A percentile compares a stretch with the other conserved stretches of the same genome.
Evolutionary conservation across 2,329 filamentous ascomycete genomes (phyloP).

Genomic region (Colletotrichum sp.): DNA sequence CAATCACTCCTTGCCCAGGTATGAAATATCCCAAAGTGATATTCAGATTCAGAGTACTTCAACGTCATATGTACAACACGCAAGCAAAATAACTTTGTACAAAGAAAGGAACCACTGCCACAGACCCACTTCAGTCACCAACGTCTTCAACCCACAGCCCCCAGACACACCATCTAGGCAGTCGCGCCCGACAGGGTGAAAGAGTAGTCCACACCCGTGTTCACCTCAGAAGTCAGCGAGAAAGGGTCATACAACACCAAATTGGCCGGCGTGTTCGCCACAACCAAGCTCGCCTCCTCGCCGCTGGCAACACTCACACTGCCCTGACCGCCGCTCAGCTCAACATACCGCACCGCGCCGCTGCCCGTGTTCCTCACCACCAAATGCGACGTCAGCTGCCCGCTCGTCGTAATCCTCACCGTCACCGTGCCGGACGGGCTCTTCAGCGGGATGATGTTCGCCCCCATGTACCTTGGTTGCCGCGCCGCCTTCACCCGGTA

Average conservation of each 20-base stretch:
- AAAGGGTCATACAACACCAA: slow-evolving; percentile 51
- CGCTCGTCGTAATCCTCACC: slow-evolving; percentile 36
- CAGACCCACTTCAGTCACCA: no score
- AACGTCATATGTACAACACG: not conserved
- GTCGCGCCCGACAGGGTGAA: slow-evolving; percentile 36
- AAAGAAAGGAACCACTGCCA: not conserved
- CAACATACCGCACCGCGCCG: slow-evolving; percentile 41
- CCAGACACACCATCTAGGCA: not conserved
- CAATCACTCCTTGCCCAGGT: no score
- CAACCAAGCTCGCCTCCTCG: slow-evolving; percentile 47
- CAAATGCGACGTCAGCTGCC: slow-evolving; percentile 45
- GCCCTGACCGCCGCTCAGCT: slow-evolving; percentile 36
- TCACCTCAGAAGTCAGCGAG: slow-evolving; percentile 36
- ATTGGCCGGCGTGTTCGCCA: slow-evolving; percentile 51
- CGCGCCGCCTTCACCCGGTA: slow-evolving; percentile 47
- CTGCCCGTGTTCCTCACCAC: slow-evolving; percentile 35
- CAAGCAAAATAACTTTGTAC: not conserved
- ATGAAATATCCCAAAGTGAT: no score
- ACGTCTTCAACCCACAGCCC: no score
- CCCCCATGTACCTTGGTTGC: slow-evolving; percentile 52
- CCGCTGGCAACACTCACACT: slow-evolving; percentile 35
- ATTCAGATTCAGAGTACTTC: no score
- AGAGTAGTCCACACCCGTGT: slow-evolving; percentile 42
- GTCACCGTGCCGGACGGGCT: slow-evolving; percentile 32
- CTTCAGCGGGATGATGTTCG: slow-evolving; percentile 52